Evolutionary conservation across 2,329 filamentous ascomycete genomes (phyloP), one percentile per base, ranked within the genome.

Genomic region (Aspergillus ochraceus): DNA sequence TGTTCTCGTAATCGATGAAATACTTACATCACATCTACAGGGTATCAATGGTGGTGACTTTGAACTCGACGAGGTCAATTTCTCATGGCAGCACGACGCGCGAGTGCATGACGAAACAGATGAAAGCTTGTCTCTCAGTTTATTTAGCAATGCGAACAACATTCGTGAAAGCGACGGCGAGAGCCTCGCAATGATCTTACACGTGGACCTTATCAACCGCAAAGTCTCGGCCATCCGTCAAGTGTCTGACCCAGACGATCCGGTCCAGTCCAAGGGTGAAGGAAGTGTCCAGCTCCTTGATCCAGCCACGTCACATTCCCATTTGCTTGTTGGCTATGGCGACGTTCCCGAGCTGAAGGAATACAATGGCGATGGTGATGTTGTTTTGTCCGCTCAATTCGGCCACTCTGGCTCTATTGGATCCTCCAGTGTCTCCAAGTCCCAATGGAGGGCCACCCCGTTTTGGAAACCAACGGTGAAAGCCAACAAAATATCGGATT

Each of bases 361-460:
- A 52, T 73, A 70, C 29, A 70, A 70, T n/a, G 62, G 63, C 20
- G 55, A 66, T 11, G 69, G 70, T 8, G 68, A 72, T 1, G 68
- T 66, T 8, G 67, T 75, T 4, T 60, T 75, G 55, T 71, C 71
- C n/a, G 71, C 70, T 12, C 68, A 73, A 52, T 77, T 75, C 39
- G 71, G 70, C 39, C 60, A 66, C 11, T 64, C 70, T 57, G 66
- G 71, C 53, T 54, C 66, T 14, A 69, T 68, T n/a, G 63, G 66
- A 29, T 75, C 73, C 12, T 77, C 77, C 64, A 72, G 75, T 14
- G 71, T 67, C 17, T 76, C 67, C 62, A 75, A 74, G 55, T 70
- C 65, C 56, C 57, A 68, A 29, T 77, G 74, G 74, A 65, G 66
- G 49, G 72, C 71, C 8, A 73, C 67, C 1, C 72, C 72, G 0